Percentiles rank a stretch among this genome's conserved stretches.
These are phyloP conservation scores for Globisporangium mamillatum DNA, from an alignment of 352 stramenopile species.

Conservation along the genomic window DNA sequence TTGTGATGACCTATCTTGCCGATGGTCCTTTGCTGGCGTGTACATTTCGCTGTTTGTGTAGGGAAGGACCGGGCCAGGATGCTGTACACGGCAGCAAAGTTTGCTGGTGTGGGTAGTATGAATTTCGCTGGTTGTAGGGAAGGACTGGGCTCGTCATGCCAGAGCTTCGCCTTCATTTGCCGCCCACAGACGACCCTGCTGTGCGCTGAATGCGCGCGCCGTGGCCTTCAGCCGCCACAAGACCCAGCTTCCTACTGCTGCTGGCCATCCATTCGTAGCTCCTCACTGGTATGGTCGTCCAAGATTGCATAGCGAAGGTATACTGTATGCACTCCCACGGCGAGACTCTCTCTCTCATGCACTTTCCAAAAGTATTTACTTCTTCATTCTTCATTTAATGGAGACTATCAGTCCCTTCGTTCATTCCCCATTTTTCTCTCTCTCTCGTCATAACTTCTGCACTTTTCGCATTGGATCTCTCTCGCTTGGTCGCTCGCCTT, in stretches of 20 bases:
- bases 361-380: not conserved
- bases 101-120: not conserved
- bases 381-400: not conserved
- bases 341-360: not conserved
- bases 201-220: not conserved
- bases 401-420: not conserved
- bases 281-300: not conserved
- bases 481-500: not conserved
- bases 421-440: not conserved
- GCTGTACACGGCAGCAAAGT: not conserved
- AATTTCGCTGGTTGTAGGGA: not conserved
- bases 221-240: not conserved
- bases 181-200: not conserved
- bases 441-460: not conserved
- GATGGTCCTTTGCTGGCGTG: not conserved
- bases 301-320: not conserved
- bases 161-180: not conserved
- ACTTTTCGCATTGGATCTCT: not conserved
- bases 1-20: not conserved
- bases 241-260: not conserved
- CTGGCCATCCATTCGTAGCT: not conserved
- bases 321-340: not conserved
- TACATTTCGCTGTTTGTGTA: not conserved
- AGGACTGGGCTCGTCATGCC: not conserved
- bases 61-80: not conserved